phyloP scores from a whole-genome alignment of 176 grass and related monocot genomes.

The Oryza brachyantha region DNA sequence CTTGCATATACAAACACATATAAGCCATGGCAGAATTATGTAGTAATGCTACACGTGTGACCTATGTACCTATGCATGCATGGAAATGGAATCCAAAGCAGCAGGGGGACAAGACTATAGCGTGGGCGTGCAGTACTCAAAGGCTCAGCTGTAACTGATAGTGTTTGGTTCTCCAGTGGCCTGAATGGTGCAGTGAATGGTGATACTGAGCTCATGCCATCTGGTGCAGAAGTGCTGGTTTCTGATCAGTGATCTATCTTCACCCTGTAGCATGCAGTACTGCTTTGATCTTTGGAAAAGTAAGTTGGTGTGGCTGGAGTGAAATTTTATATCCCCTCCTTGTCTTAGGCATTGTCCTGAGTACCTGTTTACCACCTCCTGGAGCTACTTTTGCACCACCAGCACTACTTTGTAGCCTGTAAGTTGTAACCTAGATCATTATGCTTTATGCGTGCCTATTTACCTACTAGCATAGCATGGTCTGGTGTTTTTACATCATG shows the following conservation, averaged over 20 bases:
- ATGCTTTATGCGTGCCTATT: slow-evolving; percentile 31
- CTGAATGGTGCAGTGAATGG: slow-evolving; percentile 25
- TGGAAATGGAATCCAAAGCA: slow-evolving; percentile 56
- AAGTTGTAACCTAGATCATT: slow-evolving; percentile 35
- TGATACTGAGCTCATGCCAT: slow-evolving; percentile 17
- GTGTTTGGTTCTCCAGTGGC: neutral
- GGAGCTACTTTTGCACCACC: neutral
- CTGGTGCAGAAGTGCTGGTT: slow-evolving; percentile 32
- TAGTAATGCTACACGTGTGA: slow-evolving; percentile 41
- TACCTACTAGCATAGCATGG: slow-evolving; percentile 2
- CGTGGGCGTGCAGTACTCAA: slow-evolving; percentile 9
- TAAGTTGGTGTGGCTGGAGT: slow-evolving; percentile 6
- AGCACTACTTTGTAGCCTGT: slow-evolving; percentile 26
- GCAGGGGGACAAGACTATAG: slow-evolving; percentile 25
- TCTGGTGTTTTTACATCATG: slow-evolving; percentile 36
- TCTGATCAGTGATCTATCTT: neutral
- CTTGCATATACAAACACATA: slow-evolving; percentile 30
- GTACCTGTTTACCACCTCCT: neutral
- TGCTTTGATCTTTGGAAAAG: slow-evolving; percentile 6
- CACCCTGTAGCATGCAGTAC: slow-evolving; percentile 33
- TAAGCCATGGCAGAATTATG: slow-evolving; percentile 26
- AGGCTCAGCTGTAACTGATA: neutral
- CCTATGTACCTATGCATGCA: slow-evolving; percentile 18
- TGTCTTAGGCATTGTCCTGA: slow-evolving; percentile 18
- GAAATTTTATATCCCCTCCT: slow-evolving; percentile 26